Evolutionary conservation across 208 protist species (phyloP).

Genomic region (Trypanosoma scelopori): DNA sequence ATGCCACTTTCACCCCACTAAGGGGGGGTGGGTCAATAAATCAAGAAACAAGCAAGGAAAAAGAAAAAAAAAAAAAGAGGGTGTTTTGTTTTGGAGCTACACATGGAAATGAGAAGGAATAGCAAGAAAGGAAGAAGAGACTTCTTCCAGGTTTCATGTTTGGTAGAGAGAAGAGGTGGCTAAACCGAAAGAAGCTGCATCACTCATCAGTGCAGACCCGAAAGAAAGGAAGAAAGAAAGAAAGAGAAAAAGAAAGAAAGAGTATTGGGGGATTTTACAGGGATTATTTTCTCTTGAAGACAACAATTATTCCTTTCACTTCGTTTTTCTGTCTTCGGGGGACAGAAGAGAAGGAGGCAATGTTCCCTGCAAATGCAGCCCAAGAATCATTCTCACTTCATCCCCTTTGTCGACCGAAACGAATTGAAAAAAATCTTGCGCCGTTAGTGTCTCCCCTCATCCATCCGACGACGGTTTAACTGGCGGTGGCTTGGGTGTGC

Average conservation of each 20-base stretch:
- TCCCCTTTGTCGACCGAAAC: not conserved
- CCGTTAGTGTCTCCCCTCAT: not conserved
- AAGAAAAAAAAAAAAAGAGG: conserved; percentile 1
- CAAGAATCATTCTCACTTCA: conserved; percentile 11
- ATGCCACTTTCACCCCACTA: no score
- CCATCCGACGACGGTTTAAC: conserved; percentile 4
- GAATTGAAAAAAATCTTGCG: conserved; percentile 16
- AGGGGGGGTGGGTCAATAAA: not conserved
- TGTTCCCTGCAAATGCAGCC: conserved; percentile 2
- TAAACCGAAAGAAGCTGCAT: not conserved
- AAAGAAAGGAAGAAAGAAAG: conserved; percentile 7
- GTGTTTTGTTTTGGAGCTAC: not conserved
- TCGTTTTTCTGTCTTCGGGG: conserved; percentile 13
- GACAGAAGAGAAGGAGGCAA: no score
- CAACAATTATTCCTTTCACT: conserved; percentile 7
- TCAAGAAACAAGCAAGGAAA: no score
- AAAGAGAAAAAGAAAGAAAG: conserved; percentile 14
- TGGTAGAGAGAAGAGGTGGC: not conserved
- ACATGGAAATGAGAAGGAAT: no score
- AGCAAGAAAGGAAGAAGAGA: no score
- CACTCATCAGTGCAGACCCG: not conserved
- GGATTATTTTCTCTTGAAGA: conserved; percentile 13
- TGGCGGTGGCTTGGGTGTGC: conserved; percentile 13
- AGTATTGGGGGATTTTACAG: conserved; percentile 4
- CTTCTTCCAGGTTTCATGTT: not conserved